phyloP scores from a whole-genome alignment of 495 filamentous ascomycete genomes.

The Pseudevernia furfuracea region DNA sequence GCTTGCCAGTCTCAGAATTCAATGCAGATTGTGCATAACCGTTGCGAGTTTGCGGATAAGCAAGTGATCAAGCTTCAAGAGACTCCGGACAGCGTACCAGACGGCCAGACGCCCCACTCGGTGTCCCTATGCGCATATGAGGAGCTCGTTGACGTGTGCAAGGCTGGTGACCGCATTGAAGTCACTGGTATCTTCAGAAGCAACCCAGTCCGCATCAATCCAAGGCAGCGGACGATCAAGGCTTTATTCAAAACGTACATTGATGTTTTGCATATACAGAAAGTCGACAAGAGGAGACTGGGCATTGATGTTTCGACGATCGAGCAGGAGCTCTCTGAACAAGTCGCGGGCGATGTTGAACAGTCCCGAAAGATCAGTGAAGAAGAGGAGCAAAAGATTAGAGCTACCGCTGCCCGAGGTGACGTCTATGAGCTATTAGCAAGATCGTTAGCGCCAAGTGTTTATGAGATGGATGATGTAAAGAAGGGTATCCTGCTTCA shows the following conservation, averaged over 20 bases:
- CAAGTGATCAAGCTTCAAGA: constrained; percentile 99
- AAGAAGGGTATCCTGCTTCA: constrained; percentile 97
- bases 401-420: constrained; percentile 64
- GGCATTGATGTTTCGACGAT: constrained; percentile 86
- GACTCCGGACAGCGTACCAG: constrained; percentile 87
- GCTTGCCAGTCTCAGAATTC: constrained; percentile 81
- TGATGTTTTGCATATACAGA: constrained; percentile 91
- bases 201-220: constrained; percentile 91
- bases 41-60: constrained; percentile 90
- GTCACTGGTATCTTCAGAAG: constrained; percentile 95
- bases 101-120: constrained; percentile 96
- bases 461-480: constrained; percentile 98
- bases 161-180: constrained; percentile 92
- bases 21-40: constrained; percentile 98
- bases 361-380: constrained; percentile 75
- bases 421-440: constrained; percentile 94
- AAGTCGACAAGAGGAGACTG: constrained; percentile 88
- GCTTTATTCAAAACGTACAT: constrained; percentile 96
- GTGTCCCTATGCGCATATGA: constrained; percentile 95
- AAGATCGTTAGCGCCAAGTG: constrained; percentile 83
- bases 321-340: constrained; percentile 73
- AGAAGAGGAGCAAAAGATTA: constrained; percentile 91
- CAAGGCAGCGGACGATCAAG: constrained; percentile 85
- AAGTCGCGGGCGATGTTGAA: constrained; percentile 65
- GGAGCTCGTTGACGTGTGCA: constrained; percentile 94